phyloP scores from a whole-genome alignment of 2,329 filamentous ascomycete species.

The Magnaporthiopsis rhizophila region DNA sequence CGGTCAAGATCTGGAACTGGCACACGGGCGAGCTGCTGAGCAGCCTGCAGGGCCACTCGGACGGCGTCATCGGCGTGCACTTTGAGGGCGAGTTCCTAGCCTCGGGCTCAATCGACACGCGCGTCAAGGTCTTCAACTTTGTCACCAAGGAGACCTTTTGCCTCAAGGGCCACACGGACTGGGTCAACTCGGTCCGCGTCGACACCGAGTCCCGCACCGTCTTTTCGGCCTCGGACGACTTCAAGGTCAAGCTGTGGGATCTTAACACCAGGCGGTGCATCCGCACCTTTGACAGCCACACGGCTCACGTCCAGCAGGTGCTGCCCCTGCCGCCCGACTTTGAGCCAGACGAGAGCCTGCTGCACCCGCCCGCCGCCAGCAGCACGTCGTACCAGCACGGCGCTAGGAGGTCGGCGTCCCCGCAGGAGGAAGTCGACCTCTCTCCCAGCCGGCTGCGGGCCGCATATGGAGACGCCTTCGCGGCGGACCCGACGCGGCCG shows the following conservation, averaged over 20 bases:
- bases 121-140: conserved; percentile 89
- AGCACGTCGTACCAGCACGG: conserved; percentile 9
- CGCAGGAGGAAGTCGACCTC: conserved; percentile 25
- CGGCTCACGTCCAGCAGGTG: conserved; percentile 91
- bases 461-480: conserved; percentile 55
- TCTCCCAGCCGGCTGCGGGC: conserved; percentile 29
- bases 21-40: conserved; percentile 79
- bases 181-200: conserved; percentile 93
- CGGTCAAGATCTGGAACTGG: conserved; percentile 95
- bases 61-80: conserved; percentile 79
- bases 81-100: conserved; percentile 79
- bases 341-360: conserved; percentile 66
- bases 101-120: conserved; percentile 82
- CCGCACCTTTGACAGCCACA: conserved; percentile 73
- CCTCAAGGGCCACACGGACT: conserved; percentile 79
- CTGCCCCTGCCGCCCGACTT: conserved; percentile 78
- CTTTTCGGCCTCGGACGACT: conserved; percentile 89
- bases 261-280: conserved; percentile 77
- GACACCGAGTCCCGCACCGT: conserved; percentile 76
- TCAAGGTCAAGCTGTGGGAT: conserved; percentile 64
- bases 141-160: conserved; percentile 72
- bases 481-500: conserved; percentile 52
- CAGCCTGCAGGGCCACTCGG: conserved; percentile 69
- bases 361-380: conserved; percentile 23
- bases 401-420: conserved; percentile 5